Conservation (phyloP, 805 yeast genomes). For the Henningerozyma blattae region DNA sequence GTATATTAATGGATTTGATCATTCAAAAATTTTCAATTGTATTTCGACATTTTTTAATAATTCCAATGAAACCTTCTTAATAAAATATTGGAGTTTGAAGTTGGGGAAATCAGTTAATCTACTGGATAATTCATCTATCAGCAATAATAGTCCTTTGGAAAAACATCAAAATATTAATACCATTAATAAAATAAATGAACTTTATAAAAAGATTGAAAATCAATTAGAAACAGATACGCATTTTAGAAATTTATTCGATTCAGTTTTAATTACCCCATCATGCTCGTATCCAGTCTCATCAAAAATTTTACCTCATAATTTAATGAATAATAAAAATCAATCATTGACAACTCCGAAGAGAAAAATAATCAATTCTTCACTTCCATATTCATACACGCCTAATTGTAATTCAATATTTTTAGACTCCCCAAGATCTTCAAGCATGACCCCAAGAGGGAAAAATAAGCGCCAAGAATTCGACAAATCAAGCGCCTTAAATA, state of each 20-base stretch:
- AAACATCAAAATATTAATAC: slow-evolving; percentile 15
- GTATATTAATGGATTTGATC: slow-evolving; percentile 10
- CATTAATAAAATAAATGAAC: slow-evolving; percentile 22
- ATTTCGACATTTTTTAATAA: slow-evolving; percentile 10
- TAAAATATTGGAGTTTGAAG: slow-evolving; percentile 14
- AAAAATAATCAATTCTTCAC: too few species aligned
- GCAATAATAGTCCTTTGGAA: slow-evolving; percentile 5
- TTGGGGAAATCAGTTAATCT: slow-evolving; percentile 10
- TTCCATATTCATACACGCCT: background rate
- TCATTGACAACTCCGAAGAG: background rate
- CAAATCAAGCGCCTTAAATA: slow-evolving; percentile 12
- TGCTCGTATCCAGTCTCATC: slow-evolving; percentile 8
- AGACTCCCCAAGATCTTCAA: slow-evolving; percentile 22
- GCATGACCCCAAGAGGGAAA: slow-evolving; percentile 21
- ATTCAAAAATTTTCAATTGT: slow-evolving; percentile 11
- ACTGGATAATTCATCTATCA: too few species aligned
- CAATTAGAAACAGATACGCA: slow-evolving; percentile 34
- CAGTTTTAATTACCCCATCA: slow-evolving; percentile 37
- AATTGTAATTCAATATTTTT: background rate
- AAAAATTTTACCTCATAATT: background rate
- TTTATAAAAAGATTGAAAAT: slow-evolving; percentile 21
- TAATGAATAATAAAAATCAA: background rate
- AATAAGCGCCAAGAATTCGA: slow-evolving; percentile 16
- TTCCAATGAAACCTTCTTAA: slow-evolving; percentile 6
- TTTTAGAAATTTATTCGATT: slow-evolving; percentile 36